Base-by-base conservation (phyloP, 2,329 filamentous ascomycete species). In the Fusarium mangiferae region DNA sequence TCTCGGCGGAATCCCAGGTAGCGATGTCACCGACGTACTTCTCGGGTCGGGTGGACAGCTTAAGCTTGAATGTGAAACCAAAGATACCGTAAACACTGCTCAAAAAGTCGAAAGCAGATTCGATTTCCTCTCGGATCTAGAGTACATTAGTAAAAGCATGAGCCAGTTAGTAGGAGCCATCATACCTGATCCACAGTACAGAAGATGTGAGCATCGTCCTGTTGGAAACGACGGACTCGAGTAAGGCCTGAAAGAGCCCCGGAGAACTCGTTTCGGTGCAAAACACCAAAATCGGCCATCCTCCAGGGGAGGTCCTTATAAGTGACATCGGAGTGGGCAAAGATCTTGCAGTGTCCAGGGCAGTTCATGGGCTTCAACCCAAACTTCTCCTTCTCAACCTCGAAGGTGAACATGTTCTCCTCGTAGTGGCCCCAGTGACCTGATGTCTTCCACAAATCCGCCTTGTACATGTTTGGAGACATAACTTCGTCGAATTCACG, bases 321-420 rank as follows among this genome's bases (percentile, higher is more conserved):
- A 83, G 93, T 96, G 78, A 94, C 90, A 80, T 94, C 93, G 61
- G 93, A 90, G 82, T 96, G 92, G 56, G 89, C 90, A 82, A 98
- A 98, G 79, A 98, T 92, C 75, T 96, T 85, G 83, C 94, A 97
- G 84, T 98, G 96, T 35, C 95, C 95, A 8, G 96, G 96, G 84
- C 96, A 99, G 86, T 98, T 98, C 96, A 98, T 98, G 35, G 96
- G 96, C 86, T 98, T 98, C 58, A 98, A 85, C 22, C 91, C 95
- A 68, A 83, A 85, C 54, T 81, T 80, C 75, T 84, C 92, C 87
- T 98, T 97, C 82, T 98, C 95, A 38, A 92, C 85, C 62, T 90
- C 87, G 77, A 98, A 91, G 45, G 86, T 83, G 75, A 89, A 89
- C 96, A 98, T 98, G 84, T 98, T 95, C 73, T 98, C 96, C 80